Evolutionary conservation across 139 green algal genomes (phyloP).

Genomic region (Picochlorum sp.): DNA sequence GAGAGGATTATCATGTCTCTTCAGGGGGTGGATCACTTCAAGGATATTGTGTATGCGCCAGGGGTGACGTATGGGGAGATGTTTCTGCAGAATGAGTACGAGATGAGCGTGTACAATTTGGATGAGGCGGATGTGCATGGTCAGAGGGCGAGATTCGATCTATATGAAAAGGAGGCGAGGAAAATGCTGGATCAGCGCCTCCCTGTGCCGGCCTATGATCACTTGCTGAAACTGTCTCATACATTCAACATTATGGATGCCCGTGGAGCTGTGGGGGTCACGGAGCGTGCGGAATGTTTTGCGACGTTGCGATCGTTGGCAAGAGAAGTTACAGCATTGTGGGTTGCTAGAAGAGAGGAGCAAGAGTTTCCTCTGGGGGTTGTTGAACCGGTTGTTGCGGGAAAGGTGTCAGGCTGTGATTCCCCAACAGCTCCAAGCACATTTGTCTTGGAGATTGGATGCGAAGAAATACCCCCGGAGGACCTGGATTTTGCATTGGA

Average conservation of each 20-base stretch:
- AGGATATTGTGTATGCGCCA: conserved; percentile 77
- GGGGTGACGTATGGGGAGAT: conserved; percentile 93
- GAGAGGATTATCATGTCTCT: conserved; percentile 96
- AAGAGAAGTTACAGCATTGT: conserved; percentile 62
- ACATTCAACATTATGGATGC: conserved; percentile 98
- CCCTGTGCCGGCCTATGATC: conserved; percentile 91
- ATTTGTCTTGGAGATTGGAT: conserved; percentile 95
- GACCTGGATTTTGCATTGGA: conserved; percentile 64
- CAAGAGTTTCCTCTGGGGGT: conserved; percentile 78
- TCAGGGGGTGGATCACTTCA: conserved; percentile 94
- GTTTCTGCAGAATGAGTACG: conserved; percentile 95
- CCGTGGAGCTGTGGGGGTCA: conserved; percentile 85
- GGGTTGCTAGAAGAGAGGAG: conserved; percentile 82
- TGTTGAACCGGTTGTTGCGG: conserved; percentile 17
- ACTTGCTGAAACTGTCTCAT: conserved; percentile 95
- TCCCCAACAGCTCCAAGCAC: conserved; percentile 15
- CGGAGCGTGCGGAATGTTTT: conserved; percentile 90
- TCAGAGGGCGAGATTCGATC: conserved; percentile 67
- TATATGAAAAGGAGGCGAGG: conserved; percentile 72
- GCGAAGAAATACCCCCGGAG: conserved; percentile 92
- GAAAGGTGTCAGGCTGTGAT: neutral
- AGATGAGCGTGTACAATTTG: conserved; percentile 84
- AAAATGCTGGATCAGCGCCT: conserved; percentile 79
- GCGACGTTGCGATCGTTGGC: conserved; percentile 76
- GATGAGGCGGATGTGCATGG: conserved; percentile 77